These are phyloP conservation scores for Cunninghamia lanceolata DNA, from an alignment of 75 land plant species.

Conservation along the genomic window DNA sequence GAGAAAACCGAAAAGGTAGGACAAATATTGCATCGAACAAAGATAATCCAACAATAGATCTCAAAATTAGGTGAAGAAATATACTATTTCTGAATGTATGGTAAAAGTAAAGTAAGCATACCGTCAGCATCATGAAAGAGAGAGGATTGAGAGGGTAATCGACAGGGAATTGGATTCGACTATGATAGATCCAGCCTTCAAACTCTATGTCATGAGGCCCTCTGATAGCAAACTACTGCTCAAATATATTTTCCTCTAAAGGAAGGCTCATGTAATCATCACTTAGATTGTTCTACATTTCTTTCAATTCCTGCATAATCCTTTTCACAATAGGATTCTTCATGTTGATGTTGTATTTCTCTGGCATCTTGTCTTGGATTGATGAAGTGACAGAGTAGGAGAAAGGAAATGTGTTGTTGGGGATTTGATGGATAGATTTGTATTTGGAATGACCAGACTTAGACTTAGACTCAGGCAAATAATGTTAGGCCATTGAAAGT, in stretches of 20 bases:
- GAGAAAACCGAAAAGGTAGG: not conserved
- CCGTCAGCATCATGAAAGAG: conserved; percentile 89
- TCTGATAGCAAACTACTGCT: conserved; percentile 95
- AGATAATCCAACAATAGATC: not conserved
- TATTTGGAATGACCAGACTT: too few species aligned
- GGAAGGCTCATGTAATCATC: too few species aligned
- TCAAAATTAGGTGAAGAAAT: not conserved
- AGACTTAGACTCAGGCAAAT: too few species aligned
- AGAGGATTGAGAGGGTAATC: conserved; percentile 98
- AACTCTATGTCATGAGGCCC: conserved; percentile 87
- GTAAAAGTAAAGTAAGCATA: conserved; percentile 21
- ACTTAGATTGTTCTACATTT: too few species aligned
- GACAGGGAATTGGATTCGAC: conserved; percentile 86
- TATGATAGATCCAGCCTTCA: conserved; percentile 96
- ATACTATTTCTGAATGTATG: not conserved
- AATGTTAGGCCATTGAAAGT: too few species aligned
- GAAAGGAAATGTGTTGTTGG: too few species aligned
- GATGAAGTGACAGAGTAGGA: too few species aligned
- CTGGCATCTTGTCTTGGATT: too few species aligned
- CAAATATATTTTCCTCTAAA: conserved; percentile 98
- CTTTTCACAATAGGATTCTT: too few species aligned
- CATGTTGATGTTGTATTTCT: too few species aligned
- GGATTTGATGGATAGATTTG: too few species aligned
- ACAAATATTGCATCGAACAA: not conserved
- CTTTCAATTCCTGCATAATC: too few species aligned